Evolutionary conservation across 1,284 basidiomycete species (phyloP).

Genomic region (Boletus calvinii): DNA sequence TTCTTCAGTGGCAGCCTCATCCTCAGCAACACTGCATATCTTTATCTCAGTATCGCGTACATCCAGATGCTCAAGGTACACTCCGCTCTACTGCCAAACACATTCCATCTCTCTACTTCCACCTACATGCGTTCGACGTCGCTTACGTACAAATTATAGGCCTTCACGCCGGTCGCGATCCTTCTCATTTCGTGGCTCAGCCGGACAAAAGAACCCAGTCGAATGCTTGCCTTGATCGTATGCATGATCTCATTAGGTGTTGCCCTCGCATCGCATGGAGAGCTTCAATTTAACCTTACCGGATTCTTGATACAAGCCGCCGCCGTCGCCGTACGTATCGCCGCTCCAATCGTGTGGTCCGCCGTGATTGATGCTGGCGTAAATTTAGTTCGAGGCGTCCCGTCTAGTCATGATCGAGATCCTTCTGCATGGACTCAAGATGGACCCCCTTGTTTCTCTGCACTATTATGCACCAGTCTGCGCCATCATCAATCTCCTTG

Average conservation of each 20-base stretch:
- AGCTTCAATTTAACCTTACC: slow-evolving; percentile 80
- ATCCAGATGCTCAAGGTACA: slow-evolving; percentile 97
- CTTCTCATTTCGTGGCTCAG: slow-evolving; percentile 92
- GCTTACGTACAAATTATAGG: slow-evolving; percentile 46
- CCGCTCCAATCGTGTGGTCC: background rate
- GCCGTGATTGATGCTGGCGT: slow-evolving; percentile 7
- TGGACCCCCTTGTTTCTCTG: slow-evolving; percentile 94
- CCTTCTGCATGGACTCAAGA: slow-evolving; percentile 92
- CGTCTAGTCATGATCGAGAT: slow-evolving; percentile 97
- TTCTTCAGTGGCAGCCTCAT: slow-evolving; percentile 93
- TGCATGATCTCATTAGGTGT: slow-evolving; percentile 90
- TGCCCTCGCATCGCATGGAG: slow-evolving; percentile 85
- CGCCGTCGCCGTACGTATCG: slow-evolving; percentile 66
- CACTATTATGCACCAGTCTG: slow-evolving; percentile 98
- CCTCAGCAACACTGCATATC: slow-evolving; percentile 92
- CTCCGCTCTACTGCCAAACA: background rate
- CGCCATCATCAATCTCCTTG: slow-evolving; percentile 81
- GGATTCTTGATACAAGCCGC: slow-evolving; percentile 86
- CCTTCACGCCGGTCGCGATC: slow-evolving; percentile 96
- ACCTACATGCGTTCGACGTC: background rate
- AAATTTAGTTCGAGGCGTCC: slow-evolving; percentile 75
- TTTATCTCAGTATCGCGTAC: slow-evolving; percentile 88
- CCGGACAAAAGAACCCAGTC: slow-evolving; percentile 86
- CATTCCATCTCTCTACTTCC: background rate
- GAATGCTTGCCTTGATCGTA: slow-evolving; percentile 81